These are phyloP conservation scores for Pseudonectria foliicola DNA, from an alignment of 2,329 filamentous ascomycete genomes.

Conservation along the genomic window DNA sequence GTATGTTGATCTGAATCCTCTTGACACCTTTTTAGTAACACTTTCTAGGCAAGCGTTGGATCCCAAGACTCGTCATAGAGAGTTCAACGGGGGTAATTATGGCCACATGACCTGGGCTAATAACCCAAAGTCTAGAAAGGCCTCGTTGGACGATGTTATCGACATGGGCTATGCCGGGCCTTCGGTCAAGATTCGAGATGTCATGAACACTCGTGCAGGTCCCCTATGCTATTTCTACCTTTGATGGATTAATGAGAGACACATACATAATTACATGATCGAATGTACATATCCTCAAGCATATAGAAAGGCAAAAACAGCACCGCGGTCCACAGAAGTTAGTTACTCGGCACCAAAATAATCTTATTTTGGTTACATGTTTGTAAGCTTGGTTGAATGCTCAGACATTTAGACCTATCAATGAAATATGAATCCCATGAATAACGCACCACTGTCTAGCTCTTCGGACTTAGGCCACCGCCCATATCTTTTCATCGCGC, in stretches of 20 bases:
- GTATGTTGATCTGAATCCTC: conserved; percentile 12
- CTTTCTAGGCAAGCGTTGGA: conserved; percentile 14
- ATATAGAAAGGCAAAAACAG: too few species aligned
- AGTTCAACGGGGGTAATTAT: conserved; percentile 20
- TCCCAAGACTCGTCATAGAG: conserved; percentile 12
- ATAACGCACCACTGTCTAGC: too few species aligned
- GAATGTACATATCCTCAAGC: too few species aligned
- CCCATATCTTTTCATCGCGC: conserved; percentile 20
- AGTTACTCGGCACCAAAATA: too few species aligned
- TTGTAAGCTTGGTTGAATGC: too few species aligned
- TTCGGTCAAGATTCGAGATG: conserved; percentile 19
- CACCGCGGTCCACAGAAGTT: too few species aligned
- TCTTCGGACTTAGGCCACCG: too few species aligned
- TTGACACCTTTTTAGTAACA: not conserved
- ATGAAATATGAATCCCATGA: too few species aligned
- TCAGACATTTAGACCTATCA: too few species aligned
- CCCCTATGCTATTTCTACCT: conserved; percentile 26
- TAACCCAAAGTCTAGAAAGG: conserved; percentile 16
- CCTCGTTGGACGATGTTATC: conserved; percentile 19
- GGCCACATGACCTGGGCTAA: conserved; percentile 25
- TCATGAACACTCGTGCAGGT: conserved; percentile 23
- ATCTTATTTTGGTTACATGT: too few species aligned
- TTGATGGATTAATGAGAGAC: conserved; percentile 1
- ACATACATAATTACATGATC: too few species aligned
- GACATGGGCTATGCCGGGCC: conserved; percentile 24